Evolutionary conservation across 2,329 filamentous ascomycete genomes (phyloP).

Genomic region (Phyllosticta ampelicida): DNA sequence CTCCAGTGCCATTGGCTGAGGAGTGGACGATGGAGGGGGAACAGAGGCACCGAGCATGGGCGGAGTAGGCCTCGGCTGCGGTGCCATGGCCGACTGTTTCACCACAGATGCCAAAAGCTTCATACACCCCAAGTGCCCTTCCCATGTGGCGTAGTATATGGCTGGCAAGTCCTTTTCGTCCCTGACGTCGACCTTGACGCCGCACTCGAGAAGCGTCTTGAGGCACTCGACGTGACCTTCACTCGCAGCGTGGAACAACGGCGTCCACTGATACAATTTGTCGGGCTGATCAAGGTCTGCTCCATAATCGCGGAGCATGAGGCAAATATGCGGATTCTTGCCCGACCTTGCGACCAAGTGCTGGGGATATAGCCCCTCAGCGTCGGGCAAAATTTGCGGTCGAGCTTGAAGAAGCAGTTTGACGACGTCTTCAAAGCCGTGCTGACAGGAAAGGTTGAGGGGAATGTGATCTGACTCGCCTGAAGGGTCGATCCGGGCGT

Average conservation of each 20-base stretch:
- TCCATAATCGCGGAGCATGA: conserved; percentile 73
- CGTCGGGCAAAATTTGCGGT: conserved; percentile 79
- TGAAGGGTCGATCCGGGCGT: conserved; percentile 74
- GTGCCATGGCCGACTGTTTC: not conserved
- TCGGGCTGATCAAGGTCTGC: conserved; percentile 87
- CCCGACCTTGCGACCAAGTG: conserved; percentile 88
- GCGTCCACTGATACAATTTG: conserved; percentile 96
- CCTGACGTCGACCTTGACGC: conserved; percentile 65
- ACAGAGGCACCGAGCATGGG: conserved; percentile 6
- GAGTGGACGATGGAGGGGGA: conserved; percentile 22
- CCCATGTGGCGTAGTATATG: conserved; percentile 98
- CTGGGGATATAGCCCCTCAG: conserved; percentile 93
- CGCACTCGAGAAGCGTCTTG: conserved; percentile 66
- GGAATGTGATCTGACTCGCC: conserved; percentile 89
- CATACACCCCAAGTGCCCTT: conserved; percentile 93
- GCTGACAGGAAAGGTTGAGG: conserved; percentile 87
- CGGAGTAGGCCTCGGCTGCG: conserved; percentile 32
- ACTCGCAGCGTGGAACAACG: conserved; percentile 88
- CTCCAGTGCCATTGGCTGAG: conserved; percentile 49
- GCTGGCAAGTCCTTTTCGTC: conserved; percentile 91
- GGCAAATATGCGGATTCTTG: conserved; percentile 65
- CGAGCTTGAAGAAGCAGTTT: conserved; percentile 72
- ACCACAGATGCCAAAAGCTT: conserved; percentile 57
- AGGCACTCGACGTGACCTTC: conserved; percentile 90
- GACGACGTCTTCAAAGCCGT: conserved; percentile 76